phyloP scores from a whole-genome alignment of 768 basidiomycete species.

The Baorangia bicolor region DNA sequence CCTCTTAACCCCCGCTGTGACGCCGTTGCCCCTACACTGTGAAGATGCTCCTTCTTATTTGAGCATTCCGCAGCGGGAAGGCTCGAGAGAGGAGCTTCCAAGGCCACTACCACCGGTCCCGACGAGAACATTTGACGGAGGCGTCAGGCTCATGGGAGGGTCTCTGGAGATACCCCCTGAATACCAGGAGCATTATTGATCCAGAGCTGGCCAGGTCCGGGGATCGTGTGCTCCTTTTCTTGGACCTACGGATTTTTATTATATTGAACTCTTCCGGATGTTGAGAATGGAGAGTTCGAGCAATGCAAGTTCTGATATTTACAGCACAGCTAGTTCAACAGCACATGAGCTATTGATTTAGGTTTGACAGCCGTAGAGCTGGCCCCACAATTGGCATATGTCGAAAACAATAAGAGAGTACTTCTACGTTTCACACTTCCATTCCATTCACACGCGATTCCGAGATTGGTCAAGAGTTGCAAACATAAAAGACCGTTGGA shows the following conservation, averaged over 20 bases:
- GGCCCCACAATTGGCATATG: background rate
- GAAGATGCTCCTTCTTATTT: background rate
- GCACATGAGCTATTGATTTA: background rate
- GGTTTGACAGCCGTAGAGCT: background rate
- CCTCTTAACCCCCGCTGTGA: background rate
- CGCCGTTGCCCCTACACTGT: no score
- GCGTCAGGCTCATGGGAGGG: background rate
- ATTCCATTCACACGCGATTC: background rate
- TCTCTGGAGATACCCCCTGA: background rate
- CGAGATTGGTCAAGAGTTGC: background rate
- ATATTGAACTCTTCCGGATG: background rate
- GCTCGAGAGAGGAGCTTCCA: background rate
- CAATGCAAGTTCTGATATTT: background rate
- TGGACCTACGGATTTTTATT: background rate
- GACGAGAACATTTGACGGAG: conserved; percentile 2
- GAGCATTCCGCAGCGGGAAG: background rate
- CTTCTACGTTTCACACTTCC: background rate
- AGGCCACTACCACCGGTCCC: background rate
- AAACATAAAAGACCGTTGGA: no score
- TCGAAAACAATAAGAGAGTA: background rate
- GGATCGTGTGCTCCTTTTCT: background rate
- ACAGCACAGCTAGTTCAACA: background rate
- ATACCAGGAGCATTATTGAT: conserved; percentile 1
- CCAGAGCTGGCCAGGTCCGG: background rate
- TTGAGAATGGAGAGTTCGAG: background rate